Conservation (phyloP, 208 protist genomes). For the Trichomonas vaginalis region DNA sequence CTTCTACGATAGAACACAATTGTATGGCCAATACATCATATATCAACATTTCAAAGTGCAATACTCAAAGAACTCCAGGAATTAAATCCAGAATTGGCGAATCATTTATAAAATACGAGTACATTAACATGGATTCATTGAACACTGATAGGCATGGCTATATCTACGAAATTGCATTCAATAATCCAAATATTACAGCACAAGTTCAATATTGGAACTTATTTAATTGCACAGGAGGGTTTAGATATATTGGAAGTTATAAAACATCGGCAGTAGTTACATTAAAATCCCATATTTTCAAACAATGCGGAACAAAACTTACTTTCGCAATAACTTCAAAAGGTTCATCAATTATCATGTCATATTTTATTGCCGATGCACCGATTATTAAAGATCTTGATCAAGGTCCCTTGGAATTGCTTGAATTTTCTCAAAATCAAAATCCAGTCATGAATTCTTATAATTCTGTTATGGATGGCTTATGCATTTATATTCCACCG, state of each 20-base stretch:
- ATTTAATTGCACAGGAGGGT: neutral
- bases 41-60: neutral
- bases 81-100: neutral
- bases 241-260: neutral
- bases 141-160: neutral
- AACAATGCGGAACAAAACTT: neutral
- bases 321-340: neutral
- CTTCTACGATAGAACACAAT: neutral
- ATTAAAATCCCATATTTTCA: neutral
- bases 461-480: neutral
- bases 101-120: neutral
- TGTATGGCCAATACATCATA: neutral
- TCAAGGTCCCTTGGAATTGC: neutral
- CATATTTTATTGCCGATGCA: neutral
- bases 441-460: neutral
- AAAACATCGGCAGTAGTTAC: neutral
- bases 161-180: neutral
- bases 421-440: neutral
- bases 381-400: neutral
- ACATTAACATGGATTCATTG: neutral
- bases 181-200: neutral
- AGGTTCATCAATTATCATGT: neutral
- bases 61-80: neutral
- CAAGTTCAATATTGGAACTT: neutral
- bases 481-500: too few species aligned